Evolutionary conservation across 257 asterid species (phyloP), one percentile per base, ranked within the genome.

Genomic region (Thymus quinquecostatus): DNA sequence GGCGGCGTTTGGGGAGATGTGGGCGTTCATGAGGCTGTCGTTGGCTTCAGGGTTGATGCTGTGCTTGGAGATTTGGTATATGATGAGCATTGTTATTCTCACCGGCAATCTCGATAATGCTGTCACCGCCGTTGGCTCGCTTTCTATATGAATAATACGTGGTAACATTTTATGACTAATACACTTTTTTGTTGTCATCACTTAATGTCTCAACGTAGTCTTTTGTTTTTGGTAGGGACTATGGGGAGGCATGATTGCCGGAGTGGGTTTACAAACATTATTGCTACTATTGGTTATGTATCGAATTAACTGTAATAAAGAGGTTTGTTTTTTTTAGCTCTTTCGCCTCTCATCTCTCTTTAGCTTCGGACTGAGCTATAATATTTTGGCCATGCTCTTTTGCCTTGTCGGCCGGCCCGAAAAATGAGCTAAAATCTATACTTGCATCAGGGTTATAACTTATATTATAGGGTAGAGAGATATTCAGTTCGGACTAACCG

Each of bases 171-270:
- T 56, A 14, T 51, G 1, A 8, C 58, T 12, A 10, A 9, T n/a
- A 13, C 27, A 1, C 27, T 4, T 53, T n/a, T 6, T 7, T 53
- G 8, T 8, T 5, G 2, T 45, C 11, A 9, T 45, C 10, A 44
- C 1, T 21, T 21, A 21, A 44, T 44, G 12, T 44, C 44, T 44
- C 2, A 44, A 7, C 2, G 50, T 44, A 45, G 21, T 21, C 21
- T 21, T 21, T 21, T 21, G 21, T 8, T 38, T 36, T 58, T 10
- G 47, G 10, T 53, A 87, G 96, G 95, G 96, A 53, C 80, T 90
- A 1, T 90, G 97, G 97, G 91, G 89, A 1, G 92, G 97, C 47
- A 90, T 89, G 95, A 86, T 90, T 51, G 90, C 96, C 13, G 96
- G 96, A 74, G 66, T 80, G 10, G 85, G 74, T 12, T 58, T 86